A percentile compares a stretch with the other conserved stretches of the same genome.
phyloP scores from a whole-genome alignment of 371 early-diverging fungal genomes.

The Apophysomyces trapeziformis region DNA sequence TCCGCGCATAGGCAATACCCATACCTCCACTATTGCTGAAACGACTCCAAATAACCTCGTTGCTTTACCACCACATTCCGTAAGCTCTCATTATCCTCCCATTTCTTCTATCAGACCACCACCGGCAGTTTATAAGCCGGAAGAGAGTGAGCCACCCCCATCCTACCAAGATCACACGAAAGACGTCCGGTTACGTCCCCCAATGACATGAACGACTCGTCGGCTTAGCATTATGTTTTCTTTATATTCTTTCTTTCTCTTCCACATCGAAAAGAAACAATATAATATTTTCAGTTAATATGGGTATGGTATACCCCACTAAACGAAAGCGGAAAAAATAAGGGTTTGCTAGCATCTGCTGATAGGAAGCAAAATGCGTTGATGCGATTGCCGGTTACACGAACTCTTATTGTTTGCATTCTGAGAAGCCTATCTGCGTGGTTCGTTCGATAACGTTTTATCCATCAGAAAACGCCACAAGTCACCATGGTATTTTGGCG shows the following conservation, averaged over 20 bases:
- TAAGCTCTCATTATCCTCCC: not conserved
- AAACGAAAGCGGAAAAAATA: not conserved
- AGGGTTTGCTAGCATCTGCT: not conserved
- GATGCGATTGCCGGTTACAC: constrained; percentile 1
- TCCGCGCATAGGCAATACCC: not conserved
- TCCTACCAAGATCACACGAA: constrained; percentile 34
- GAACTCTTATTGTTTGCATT: not conserved
- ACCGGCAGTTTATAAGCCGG: constrained; percentile 7
- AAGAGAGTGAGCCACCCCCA: constrained; percentile 22
- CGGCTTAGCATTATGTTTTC: not conserved
- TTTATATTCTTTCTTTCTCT: not conserved
- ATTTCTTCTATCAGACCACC: constrained; percentile 1
- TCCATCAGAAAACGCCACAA: constrained; percentile 4
- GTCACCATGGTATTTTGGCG: not conserved
- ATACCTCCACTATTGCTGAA: not conserved
- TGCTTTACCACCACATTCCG: not conserved
- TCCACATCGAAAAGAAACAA: not conserved
- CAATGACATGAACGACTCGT: constrained; percentile 11
- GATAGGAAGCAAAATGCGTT: not conserved
- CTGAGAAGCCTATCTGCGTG: not conserved
- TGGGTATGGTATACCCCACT: too few species aligned
- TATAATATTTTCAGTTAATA: not conserved
- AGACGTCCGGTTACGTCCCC: constrained; percentile 22
- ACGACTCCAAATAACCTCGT: not conserved
- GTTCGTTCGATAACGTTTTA: constrained; percentile 2